These are phyloP conservation scores for Capronia coronata DNA, from an alignment of 2,329 filamentous ascomycete species.

Conservation along the genomic window DNA sequence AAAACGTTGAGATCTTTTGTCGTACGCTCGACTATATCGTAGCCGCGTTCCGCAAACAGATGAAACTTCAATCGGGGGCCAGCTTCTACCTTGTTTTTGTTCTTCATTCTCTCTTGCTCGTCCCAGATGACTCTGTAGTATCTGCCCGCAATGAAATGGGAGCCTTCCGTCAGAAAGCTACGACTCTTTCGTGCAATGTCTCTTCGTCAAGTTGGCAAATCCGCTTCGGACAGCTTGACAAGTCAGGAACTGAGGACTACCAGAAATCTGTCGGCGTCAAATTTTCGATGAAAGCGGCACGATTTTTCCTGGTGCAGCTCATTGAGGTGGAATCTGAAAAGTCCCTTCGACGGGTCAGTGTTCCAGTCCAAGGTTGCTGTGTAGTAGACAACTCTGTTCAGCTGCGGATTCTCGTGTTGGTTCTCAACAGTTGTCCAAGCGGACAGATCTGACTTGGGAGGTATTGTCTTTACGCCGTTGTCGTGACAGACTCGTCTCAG, in stretches of 20 bases:
- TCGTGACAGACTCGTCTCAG: constrained; percentile 4
- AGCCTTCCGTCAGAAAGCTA: constrained; percentile 36
- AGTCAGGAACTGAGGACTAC: constrained; percentile 35
- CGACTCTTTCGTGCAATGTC: constrained; percentile 32
- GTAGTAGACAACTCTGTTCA: constrained; percentile 36
- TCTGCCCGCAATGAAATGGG: constrained; percentile 37
- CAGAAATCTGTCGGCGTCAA: constrained; percentile 43
- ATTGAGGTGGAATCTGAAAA: constrained; percentile 38
- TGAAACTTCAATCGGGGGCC: constrained; percentile 30
- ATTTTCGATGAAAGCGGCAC: constrained; percentile 42
- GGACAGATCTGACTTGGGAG: constrained; percentile 6
- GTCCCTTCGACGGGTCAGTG: constrained; percentile 29
- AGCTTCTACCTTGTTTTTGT: constrained; percentile 21
- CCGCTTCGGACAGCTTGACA: constrained; percentile 17
- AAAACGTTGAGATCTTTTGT: background rate
- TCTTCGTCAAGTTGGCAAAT: constrained; percentile 11
- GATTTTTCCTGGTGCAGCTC: constrained; percentile 39
- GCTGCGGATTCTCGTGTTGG: constrained; percentile 9
- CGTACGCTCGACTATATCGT: constrained; percentile 26
- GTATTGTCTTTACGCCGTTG: background rate
- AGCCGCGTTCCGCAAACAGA: constrained; percentile 42
- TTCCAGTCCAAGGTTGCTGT: constrained; percentile 39
- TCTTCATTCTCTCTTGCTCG: constrained; percentile 37
- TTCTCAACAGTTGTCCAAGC: constrained; percentile 3
- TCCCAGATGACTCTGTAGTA: constrained; percentile 42